phyloP scores from a whole-genome alignment of 169 alveolate genomes.

The Prorocentrum cordatum region DNA sequence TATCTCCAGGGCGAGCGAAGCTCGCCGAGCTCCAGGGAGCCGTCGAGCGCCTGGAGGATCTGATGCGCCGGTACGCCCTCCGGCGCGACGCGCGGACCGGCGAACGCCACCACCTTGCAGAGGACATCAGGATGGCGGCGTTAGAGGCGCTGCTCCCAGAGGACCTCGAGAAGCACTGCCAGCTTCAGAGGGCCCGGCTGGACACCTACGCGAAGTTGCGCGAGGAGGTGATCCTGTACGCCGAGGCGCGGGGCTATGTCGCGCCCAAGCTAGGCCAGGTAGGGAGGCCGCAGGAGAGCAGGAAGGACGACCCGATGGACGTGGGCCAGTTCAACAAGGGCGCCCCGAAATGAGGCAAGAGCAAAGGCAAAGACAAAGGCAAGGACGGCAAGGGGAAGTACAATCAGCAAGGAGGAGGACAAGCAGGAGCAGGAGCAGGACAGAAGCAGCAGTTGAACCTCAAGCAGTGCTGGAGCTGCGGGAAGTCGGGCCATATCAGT shows the following conservation, averaged over 20 bases:
- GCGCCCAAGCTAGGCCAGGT: background rate
- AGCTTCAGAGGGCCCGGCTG: background rate
- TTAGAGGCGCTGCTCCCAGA: background rate
- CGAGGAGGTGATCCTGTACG: background rate
- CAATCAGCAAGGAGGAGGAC: background rate
- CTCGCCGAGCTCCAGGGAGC: background rate
- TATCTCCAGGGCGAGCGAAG: background rate
- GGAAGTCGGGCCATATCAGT: background rate
- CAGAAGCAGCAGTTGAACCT: too few relatives aligned
- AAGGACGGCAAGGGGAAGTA: background rate
- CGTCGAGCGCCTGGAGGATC: background rate
- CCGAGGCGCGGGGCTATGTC: background rate
- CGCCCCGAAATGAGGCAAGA: background rate
- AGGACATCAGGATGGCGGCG: background rate
- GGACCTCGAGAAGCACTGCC: background rate
- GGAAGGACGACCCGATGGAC: background rate
- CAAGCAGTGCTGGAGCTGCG: background rate
- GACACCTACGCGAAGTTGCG: background rate
- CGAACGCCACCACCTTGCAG: background rate
- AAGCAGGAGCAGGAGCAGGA: background rate
- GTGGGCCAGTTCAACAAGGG: background rate
- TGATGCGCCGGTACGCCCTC: background rate
- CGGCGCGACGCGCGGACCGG: background rate
- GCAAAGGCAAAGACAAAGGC: background rate
- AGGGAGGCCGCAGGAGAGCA: background rate